Evolutionary conservation across 1,284 basidiomycete species (phyloP).

Genomic region (Tilletiopsis washingtonensis): DNA sequence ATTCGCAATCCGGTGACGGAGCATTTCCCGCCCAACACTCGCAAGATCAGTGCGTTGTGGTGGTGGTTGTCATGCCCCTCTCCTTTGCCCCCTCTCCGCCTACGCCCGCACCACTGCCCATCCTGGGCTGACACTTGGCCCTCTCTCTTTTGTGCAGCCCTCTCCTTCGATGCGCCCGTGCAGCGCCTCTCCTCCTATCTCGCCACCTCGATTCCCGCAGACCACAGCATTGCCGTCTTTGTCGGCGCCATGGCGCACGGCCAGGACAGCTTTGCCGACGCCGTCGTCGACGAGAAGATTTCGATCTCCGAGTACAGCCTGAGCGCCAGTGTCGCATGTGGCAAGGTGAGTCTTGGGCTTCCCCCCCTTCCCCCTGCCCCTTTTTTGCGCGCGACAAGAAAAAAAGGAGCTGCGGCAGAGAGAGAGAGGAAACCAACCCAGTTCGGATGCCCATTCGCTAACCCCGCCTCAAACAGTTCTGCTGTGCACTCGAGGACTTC

Average conservation of each 20-base stretch:
- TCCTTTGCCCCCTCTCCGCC: neutral
- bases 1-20: conserved; percentile 97
- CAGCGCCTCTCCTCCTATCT: conserved; percentile 76
- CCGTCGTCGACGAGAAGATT: conserved; percentile 79
- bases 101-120: neutral
- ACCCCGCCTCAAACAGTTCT: conserved; percentile 58
- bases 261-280: conserved; percentile 90
- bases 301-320: conserved; percentile 89
- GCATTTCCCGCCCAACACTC: conserved; percentile 88
- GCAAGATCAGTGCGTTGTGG: conserved; percentile 66
- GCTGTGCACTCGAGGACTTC: conserved; percentile 55
- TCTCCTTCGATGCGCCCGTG: conserved; percentile 78
- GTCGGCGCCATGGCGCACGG: conserved; percentile 67
- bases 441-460: neutral
- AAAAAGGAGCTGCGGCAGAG: neutral
- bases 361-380: neutral
- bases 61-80: neutral
- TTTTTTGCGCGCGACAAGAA: neutral
- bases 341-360: conserved; percentile 65
- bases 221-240: conserved; percentile 86
- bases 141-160: conserved; percentile 53
- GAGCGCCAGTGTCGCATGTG: conserved; percentile 90
- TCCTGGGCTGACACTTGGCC: no score
- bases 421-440: neutral
- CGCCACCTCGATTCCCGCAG: conserved; percentile 63